phyloP scores from a whole-genome alignment of 805 yeast genomes.

The Kodamaea jinghongensis region DNA sequence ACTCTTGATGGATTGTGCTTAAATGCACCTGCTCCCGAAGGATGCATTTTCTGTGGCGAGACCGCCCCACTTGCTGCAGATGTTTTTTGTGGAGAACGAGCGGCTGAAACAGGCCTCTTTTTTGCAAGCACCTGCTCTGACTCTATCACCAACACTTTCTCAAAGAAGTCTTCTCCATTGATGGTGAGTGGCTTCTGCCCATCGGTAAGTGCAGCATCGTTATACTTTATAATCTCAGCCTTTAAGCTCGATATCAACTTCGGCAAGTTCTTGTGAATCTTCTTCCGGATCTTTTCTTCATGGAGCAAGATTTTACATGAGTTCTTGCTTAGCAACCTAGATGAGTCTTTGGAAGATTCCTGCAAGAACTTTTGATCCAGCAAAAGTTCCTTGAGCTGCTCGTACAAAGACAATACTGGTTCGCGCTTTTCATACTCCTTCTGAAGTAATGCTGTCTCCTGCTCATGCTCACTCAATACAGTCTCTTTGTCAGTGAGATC shows the following conservation, averaged over 20 bases:
- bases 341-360: conserved; percentile 74
- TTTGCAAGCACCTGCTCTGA: conserved; percentile 7
- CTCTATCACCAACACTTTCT: conserved; percentile 34
- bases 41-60: background rate
- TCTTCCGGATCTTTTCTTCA: conserved; percentile 76
- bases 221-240: conserved; percentile 47
- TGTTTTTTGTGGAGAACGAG: background rate
- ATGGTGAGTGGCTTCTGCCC: conserved; percentile 30
- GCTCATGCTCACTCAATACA: conserved; percentile 61
- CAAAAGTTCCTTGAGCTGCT: conserved; percentile 52
- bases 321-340: conserved; percentile 70
- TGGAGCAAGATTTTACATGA: conserved; percentile 74
- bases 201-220: conserved; percentile 25
- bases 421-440: conserved; percentile 48
- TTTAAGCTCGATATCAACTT: conserved; percentile 52
- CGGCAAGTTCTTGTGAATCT: conserved; percentile 68
- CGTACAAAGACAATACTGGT: conserved; percentile 55
- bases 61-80: background rate
- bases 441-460: conserved; percentile 53
- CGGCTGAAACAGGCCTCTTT: no score
- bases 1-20: background rate
- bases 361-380: conserved; percentile 61
- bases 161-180: conserved; percentile 49
- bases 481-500: conserved; percentile 53
- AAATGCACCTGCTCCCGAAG: background rate